phyloP scores from a whole-genome alignment of 306 rosid genomes.

The Cucurbita pepo region DNA sequence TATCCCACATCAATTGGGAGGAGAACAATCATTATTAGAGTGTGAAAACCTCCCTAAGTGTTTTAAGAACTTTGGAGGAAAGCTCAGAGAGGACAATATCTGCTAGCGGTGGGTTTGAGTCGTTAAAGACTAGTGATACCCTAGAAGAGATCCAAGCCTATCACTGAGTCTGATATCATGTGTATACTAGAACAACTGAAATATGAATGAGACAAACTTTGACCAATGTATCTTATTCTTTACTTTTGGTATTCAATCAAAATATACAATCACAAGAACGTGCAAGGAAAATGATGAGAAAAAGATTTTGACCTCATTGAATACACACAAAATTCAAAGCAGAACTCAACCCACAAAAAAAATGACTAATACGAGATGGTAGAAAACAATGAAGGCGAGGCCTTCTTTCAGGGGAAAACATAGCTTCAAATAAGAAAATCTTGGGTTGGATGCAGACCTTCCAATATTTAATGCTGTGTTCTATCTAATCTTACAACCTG shows the following conservation, averaged over 20 bases:
- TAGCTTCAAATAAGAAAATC: not conserved
- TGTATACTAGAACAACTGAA: not conserved
- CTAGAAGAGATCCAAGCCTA: too few species aligned
- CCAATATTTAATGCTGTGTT: not conserved
- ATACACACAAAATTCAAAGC: conserved; percentile 2
- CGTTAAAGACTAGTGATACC: too few species aligned
- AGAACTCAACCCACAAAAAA: conserved; percentile 4
- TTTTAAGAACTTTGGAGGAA: too few species aligned
- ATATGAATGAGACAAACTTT: not conserved
- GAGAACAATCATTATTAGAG: too few species aligned
- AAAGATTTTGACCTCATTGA: not conserved
- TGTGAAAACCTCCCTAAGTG: too few species aligned
- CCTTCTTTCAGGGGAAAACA: not conserved
- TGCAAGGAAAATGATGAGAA: not conserved
- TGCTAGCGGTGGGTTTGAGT: too few species aligned
- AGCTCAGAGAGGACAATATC: too few species aligned
- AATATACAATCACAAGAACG: conserved; percentile 5
- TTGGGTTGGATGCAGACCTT: conserved; percentile 6
- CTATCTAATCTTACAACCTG: not conserved
- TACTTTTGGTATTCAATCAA: not conserved
- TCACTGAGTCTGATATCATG: not conserved
- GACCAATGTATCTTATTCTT: conserved; percentile 1
- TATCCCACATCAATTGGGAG: too few species aligned
- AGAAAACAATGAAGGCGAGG: not conserved
- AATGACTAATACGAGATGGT: not conserved